phyloP scores from a whole-genome alignment of 306 rosid species.

The Clitoria ternatea region DNA sequence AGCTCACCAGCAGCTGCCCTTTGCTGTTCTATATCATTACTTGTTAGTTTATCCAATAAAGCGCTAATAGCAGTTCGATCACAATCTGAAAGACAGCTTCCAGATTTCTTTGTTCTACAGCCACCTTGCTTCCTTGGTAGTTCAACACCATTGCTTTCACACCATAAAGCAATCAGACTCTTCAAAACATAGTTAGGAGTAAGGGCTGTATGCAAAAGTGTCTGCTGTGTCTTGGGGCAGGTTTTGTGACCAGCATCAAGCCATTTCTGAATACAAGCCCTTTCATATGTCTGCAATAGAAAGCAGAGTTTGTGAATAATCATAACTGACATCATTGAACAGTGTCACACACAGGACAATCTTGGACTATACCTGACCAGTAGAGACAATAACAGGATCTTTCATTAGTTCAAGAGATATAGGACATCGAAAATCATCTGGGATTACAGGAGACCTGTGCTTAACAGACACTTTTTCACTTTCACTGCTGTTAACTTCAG shows the following conservation, averaged over 20 bases:
- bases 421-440: slow-evolving; percentile 97
- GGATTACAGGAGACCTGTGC: slow-evolving; percentile 96
- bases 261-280: slow-evolving; percentile 96
- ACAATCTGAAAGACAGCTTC: slow-evolving; percentile 72
- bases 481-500: slow-evolving; percentile 44
- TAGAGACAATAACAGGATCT: slow-evolving; percentile 95
- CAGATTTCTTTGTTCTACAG: slow-evolving; percentile 64
- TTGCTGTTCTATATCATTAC: slow-evolving; percentile 69
- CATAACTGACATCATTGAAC: neutral
- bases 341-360: neutral
- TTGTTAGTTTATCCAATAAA: slow-evolving; percentile 58
- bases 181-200: slow-evolving; percentile 97
- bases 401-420: slow-evolving; percentile 94
- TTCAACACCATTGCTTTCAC: slow-evolving; percentile 95
- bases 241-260: slow-evolving; percentile 93
- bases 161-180: slow-evolving; percentile 93
- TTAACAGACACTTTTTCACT: slow-evolving; percentile 47
- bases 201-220: slow-evolving; percentile 78
- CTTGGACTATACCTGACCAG: slow-evolving; percentile 79
- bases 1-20: slow-evolving; percentile 96
- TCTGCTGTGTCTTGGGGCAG: slow-evolving; percentile 95
- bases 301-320: slow-evolving; percentile 16
- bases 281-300: slow-evolving; percentile 83
- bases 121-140: slow-evolving; percentile 71
- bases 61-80: slow-evolving; percentile 59